phyloP scores from a whole-genome alignment of 2,329 filamentous ascomycete species.

The Penicillium sp. region DNA sequence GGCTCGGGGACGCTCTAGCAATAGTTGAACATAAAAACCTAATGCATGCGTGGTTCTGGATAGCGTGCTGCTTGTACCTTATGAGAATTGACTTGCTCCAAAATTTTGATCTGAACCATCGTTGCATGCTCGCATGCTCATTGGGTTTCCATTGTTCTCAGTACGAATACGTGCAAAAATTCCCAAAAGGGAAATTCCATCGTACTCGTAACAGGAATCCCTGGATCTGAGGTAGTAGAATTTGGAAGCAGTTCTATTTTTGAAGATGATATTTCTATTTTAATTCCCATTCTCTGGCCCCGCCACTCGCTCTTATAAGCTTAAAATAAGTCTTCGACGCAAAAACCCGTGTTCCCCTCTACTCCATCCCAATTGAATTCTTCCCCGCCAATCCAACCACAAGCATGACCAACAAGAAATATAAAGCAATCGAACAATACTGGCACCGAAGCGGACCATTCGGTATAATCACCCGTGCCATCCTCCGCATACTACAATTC shows the following conservation, averaged over 20 bases:
- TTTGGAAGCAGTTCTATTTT: not conserved
- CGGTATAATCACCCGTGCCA: conserved; percentile 10
- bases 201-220: not conserved
- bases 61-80: too few relatives aligned
- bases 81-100: too few relatives aligned
- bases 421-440: conserved; percentile 13
- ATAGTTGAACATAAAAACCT: too few relatives aligned
- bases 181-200: not conserved
- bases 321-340: not conserved
- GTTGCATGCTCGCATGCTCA: not conserved
- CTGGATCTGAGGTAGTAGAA: not conserved
- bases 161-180: not conserved
- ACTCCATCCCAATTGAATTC: not conserved
- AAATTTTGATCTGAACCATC: too few relatives aligned
- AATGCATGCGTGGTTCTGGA: too few relatives aligned
- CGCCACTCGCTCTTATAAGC: not conserved
- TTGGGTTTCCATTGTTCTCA: not conserved
- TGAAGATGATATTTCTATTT: not conserved
- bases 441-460: conserved; percentile 16
- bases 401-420: not conserved
- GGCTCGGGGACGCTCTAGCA: too few relatives aligned
- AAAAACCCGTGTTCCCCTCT: not conserved
- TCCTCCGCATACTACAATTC: conserved; percentile 22
- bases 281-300: not conserved
- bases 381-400: not conserved